These are phyloP conservation scores for Hippophae rhamnoides DNA, from an alignment of 306 rosid genomes.

Conservation along the genomic window DNA sequence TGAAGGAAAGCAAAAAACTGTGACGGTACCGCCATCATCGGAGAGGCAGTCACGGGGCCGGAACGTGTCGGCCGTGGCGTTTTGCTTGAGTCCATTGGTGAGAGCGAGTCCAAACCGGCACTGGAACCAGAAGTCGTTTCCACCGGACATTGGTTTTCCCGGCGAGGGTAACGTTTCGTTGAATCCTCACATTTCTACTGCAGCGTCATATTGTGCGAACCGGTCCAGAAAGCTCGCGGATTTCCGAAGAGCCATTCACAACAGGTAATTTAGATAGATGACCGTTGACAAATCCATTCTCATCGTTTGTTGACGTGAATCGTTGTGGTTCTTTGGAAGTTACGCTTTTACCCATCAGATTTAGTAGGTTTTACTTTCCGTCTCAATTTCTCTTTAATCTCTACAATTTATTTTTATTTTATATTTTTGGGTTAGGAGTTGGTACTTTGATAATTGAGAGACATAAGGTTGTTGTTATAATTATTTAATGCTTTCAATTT, in stretches of 20 bases:
- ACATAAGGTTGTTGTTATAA: no score
- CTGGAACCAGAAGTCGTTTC: constrained; percentile 51
- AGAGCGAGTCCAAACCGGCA: constrained; percentile 70
- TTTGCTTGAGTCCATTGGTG: constrained; percentile 82
- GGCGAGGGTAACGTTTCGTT: constrained; percentile 36
- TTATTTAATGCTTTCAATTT: no score
- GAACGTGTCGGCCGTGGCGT: constrained; percentile 50
- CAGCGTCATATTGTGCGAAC: constrained; percentile 68
- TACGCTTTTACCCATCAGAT: constrained; percentile 28
- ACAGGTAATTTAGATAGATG: constrained; percentile 49
- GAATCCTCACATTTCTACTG: constrained; percentile 47
- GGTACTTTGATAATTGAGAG: no score
- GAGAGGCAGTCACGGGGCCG: constrained; percentile 39
- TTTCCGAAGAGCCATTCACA: constrained; percentile 61
- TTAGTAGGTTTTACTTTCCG: no score
- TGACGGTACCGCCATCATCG: constrained; percentile 30
- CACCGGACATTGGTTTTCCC: constrained; percentile 38
- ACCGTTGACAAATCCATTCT: constrained; percentile 19
- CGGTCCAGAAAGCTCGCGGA: constrained; percentile 83
- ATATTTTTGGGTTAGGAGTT: no score
- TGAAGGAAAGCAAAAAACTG: constrained; percentile 51
- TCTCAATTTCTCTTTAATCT: no score
- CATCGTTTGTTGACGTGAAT: not conserved
- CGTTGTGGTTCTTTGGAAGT: not conserved
- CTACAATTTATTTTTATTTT: no score